These are phyloP conservation scores for Nelumbo lutea DNA, from an alignment of 164 flowering plant genomes.

Conservation along the genomic window DNA sequence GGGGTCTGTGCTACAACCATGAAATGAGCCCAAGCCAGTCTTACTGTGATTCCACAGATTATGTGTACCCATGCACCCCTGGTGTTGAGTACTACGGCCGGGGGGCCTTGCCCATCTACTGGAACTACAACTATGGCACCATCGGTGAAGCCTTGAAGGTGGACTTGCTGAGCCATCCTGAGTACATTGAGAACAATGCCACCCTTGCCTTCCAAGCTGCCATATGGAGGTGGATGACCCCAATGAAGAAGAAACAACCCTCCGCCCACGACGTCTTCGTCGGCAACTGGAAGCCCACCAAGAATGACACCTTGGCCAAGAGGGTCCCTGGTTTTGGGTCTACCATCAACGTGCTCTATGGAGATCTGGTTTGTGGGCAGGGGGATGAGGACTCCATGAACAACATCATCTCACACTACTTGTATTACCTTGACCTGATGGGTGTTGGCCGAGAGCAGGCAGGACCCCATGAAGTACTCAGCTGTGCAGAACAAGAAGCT, in stretches of 20 bases:
- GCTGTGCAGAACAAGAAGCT: constrained; percentile 62
- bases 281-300: constrained; percentile 86
- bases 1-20: constrained; percentile 87
- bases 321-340: constrained; percentile 76
- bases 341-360: constrained; percentile 81
- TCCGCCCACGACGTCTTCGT: constrained; percentile 74
- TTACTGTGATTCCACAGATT: constrained; percentile 58
- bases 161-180: constrained; percentile 73
- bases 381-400: constrained; percentile 73
- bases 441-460: constrained; percentile 71
- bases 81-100: constrained; percentile 91
- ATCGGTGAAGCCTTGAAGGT: constrained; percentile 56
- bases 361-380: constrained; percentile 61
- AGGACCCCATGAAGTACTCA: constrained; percentile 53
- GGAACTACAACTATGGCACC: constrained; percentile 80
- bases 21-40: constrained; percentile 80
- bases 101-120: constrained; percentile 87
- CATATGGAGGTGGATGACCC: constrained; percentile 74
- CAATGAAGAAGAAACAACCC: constrained; percentile 59
- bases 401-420: constrained; percentile 70
- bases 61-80: constrained; percentile 71
- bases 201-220: constrained; percentile 83
- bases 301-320: constrained; percentile 79
- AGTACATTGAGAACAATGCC: constrained; percentile 79
- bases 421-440: constrained; percentile 68